Evolutionary conservation across 257 asterid species (phyloP).

Genomic region (Solanum ossicruentum): DNA sequence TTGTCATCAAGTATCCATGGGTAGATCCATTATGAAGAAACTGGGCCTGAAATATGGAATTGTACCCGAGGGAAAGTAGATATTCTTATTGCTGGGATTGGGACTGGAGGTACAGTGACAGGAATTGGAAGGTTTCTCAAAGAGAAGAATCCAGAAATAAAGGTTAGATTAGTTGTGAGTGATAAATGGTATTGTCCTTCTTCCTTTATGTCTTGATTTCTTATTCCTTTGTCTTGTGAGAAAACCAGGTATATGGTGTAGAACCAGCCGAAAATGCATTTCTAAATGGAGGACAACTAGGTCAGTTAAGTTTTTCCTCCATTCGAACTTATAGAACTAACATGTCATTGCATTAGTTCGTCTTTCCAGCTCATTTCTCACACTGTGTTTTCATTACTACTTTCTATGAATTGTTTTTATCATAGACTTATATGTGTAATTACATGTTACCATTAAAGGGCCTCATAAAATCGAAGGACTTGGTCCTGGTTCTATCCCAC

Average conservation of each 20-base stretch:
- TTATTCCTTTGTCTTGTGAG: neutral
- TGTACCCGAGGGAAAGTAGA: conserved; percentile 23
- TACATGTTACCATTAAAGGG: conserved; percentile 6
- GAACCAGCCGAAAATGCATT: conserved; percentile 35
- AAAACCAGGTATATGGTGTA: conserved; percentile 24
- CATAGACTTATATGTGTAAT: neutral
- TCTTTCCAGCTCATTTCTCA: neutral
- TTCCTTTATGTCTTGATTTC: neutral
- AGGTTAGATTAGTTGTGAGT: conserved; percentile 4
- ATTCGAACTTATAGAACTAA: neutral
- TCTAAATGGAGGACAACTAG: conserved; percentile 24
- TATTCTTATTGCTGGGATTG: conserved; percentile 27
- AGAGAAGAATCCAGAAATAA: conserved; percentile 24
- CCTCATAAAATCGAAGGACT: conserved; percentile 32
- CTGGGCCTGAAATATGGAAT: conserved; percentile 43
- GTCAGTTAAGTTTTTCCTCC: neutral
- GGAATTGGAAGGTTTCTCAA: conserved; percentile 38
- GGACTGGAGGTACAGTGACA: conserved; percentile 38
- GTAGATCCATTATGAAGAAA: conserved; percentile 34
- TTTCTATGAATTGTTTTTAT: neutral
- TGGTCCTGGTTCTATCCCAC: conserved; percentile 27
- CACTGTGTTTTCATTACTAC: neutral
- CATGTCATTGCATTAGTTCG: neutral
- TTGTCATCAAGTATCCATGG: neutral
- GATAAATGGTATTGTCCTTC: neutral